These are phyloP conservation scores for Plectosphaerella sp. DNA, from an alignment of 2,329 filamentous ascomycete species.

Conservation along the genomic window DNA sequence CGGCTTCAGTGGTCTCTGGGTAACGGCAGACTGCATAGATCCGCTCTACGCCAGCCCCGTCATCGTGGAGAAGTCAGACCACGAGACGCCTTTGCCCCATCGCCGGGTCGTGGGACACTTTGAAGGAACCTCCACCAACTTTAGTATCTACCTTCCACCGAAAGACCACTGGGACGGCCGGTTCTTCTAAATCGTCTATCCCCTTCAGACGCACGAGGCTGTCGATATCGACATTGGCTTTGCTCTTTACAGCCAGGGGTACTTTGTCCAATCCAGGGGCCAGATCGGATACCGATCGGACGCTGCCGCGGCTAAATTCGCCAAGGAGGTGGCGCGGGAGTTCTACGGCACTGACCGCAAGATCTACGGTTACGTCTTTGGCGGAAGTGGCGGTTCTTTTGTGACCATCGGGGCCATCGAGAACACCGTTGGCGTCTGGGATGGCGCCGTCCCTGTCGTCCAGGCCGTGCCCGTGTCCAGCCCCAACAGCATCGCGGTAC, in stretches of 20 bases:
- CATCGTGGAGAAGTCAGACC: slow-evolving; percentile 9
- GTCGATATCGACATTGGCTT: slow-evolving; percentile 10
- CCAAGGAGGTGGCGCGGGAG: slow-evolving; percentile 8
- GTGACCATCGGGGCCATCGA: slow-evolving; percentile 14
- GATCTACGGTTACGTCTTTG: slow-evolving; percentile 16
- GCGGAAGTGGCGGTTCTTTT: slow-evolving; percentile 16
- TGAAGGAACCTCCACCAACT: slow-evolving; percentile 10
- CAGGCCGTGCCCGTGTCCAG: slow-evolving; percentile 14
- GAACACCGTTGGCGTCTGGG: slow-evolving; percentile 15
- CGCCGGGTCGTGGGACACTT: slow-evolving; percentile 12
- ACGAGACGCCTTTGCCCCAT: slow-evolving; percentile 7
- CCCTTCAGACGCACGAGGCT: slow-evolving; percentile 9
- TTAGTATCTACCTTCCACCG: slow-evolving; percentile 16
- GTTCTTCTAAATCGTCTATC: slow-evolving; percentile 16
- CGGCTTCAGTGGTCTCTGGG: not conserved
- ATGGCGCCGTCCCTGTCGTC: slow-evolving; percentile 14
- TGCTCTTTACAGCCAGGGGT: slow-evolving; percentile 12
- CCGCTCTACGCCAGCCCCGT: slow-evolving; percentile 6
- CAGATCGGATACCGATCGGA: slow-evolving; percentile 13
- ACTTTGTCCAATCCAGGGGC: slow-evolving; percentile 14
- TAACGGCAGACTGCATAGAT: slow-evolving; percentile 5
- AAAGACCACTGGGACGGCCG: slow-evolving; percentile 9
- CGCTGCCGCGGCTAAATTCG: slow-evolving; percentile 15
- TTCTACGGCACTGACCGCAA: slow-evolving; percentile 8
- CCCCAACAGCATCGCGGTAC: slow-evolving; percentile 11